These are phyloP conservation scores for Benincasa hispida DNA, from an alignment of 306 rosid genomes.

Conservation along the genomic window DNA sequence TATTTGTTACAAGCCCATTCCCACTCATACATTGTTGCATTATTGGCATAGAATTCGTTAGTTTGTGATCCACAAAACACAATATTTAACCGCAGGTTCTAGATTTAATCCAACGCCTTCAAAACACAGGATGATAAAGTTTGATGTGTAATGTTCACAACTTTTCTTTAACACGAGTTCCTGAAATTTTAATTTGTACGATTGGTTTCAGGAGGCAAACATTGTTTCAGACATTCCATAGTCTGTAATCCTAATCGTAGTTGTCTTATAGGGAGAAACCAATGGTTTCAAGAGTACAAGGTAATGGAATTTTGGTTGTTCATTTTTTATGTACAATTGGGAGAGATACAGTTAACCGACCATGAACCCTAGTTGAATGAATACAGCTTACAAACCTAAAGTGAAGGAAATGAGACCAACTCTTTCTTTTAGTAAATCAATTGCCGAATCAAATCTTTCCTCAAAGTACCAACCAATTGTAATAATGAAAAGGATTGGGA, in stretches of 20 bases:
- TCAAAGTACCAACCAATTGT: neutral
- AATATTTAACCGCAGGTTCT: neutral
- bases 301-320: neutral
- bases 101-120: neutral
- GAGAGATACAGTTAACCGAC: neutral
- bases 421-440: neutral
- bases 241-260: neutral
- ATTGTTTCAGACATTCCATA: neutral
- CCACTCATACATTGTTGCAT: neutral
- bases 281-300: neutral
- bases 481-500: neutral
- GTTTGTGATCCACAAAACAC: neutral
- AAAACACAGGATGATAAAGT: neutral
- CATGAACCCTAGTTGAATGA: neutral
- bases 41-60: neutral
- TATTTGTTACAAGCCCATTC: neutral
- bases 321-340: neutral
- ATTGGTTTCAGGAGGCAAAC: neutral
- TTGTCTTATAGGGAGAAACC: neutral
- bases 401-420: neutral
- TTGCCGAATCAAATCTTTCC: neutral
- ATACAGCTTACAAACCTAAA: neutral
- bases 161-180: neutral
- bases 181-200: neutral
- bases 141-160: neutral